Conservation (phyloP, 2,329 filamentous ascomycete species). For the Exophiala sp. region DNA sequence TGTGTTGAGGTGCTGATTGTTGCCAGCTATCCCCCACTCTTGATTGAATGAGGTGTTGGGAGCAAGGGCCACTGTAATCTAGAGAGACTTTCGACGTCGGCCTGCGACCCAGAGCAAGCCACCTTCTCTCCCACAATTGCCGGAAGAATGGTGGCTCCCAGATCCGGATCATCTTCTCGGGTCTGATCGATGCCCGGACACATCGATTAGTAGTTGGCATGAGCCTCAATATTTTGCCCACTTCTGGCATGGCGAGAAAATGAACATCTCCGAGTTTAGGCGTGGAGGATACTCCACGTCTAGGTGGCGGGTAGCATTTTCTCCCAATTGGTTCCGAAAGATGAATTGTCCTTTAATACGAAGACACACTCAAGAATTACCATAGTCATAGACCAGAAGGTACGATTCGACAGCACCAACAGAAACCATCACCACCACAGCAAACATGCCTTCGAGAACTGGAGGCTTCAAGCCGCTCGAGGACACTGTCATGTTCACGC, state of each 20-base stretch:
- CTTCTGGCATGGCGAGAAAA: conserved; percentile 3
- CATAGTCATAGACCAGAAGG: not conserved
- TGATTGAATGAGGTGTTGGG: not conserved
- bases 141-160: no score
- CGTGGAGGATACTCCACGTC: conserved; percentile 3
- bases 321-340: not conserved
- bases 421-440: not conserved
- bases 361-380: not conserved
- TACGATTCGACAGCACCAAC: not conserved
- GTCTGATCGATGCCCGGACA: not conserved
- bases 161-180: not conserved
- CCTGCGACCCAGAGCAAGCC: no score
- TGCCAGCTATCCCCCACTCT: not conserved
- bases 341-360: not conserved
- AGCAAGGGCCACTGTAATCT: no score
- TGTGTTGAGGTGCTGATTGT: not conserved
- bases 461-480: conserved; percentile 16
- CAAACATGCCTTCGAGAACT: conserved; percentile 17
- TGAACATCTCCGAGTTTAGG: not conserved
- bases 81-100: no score
- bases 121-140: no score
- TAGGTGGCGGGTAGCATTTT: not conserved
- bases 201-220: not conserved
- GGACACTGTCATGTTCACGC: conserved; percentile 38
- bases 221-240: not conserved